Percentiles rank a stretch among this genome's conserved stretches.
phyloP scores from a whole-genome alignment of 768 basidiomycete species.

The Psilocybe sp. region DNA sequence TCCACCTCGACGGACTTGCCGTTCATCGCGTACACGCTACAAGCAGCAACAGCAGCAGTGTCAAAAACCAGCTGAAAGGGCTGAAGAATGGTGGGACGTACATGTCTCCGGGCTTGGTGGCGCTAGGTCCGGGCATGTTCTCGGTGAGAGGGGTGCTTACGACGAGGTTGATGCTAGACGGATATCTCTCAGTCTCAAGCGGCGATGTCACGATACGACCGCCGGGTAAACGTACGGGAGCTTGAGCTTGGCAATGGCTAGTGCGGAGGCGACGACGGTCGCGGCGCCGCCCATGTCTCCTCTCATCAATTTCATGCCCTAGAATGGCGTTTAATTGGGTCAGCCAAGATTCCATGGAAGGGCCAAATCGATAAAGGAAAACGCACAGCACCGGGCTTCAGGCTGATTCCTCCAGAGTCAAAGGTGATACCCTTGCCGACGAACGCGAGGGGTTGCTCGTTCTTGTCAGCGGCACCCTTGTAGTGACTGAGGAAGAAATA shows the following conservation, averaged over 20 bases:
- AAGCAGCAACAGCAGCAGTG: background rate
- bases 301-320: slow-evolving; percentile 85
- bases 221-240: no score
- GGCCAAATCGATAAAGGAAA: background rate
- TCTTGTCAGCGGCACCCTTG: slow-evolving; percentile 61
- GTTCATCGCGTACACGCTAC: slow-evolving; percentile 81
- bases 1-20: slow-evolving; percentile 86
- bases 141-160: slow-evolving; percentile 75
- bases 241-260: slow-evolving; percentile 78
- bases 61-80: no score
- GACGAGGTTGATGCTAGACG: slow-evolving; percentile 77
- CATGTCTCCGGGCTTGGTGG: slow-evolving; percentile 86
- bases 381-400: slow-evolving; percentile 72
- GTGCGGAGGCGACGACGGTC: slow-evolving; percentile 65
- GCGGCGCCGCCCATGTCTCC: slow-evolving; percentile 92
- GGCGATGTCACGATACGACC: no score
- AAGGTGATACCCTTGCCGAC: slow-evolving; percentile 92
- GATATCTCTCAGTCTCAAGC: no score
- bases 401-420: slow-evolving; percentile 83
- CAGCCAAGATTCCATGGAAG: background rate
- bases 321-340: background rate
- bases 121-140: slow-evolving; percentile 77
- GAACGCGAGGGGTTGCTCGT: slow-evolving; percentile 63
- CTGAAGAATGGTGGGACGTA: slow-evolving; percentile 27
- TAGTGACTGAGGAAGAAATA: slow-evolving; percentile 56